Base-by-base conservation (phyloP, 352 stramenopile genomes). In the Pseudoperonospora humuli region DNA sequence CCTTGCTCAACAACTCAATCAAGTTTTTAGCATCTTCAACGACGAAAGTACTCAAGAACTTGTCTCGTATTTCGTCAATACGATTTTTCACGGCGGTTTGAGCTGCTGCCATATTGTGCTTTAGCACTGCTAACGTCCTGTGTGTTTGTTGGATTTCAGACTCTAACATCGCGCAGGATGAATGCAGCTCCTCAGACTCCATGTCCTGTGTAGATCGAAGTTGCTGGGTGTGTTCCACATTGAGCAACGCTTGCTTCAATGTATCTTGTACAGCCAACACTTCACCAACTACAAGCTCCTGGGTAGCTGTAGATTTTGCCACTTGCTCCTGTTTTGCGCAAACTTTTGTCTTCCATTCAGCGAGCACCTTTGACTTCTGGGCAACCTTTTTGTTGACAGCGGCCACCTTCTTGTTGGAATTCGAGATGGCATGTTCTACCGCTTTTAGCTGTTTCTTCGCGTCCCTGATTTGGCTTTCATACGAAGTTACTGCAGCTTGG, bases 61-160 rank as follows among this genome's bases (percentile, higher is more conserved):
- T 67, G 13, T 61, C 45, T 4, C 61, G 61, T 33, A 70, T 37
- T 55, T 64, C 56, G 15, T 66, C 51, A 17, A 50, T 45, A 31
- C 44, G 58, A 23, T 67, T 67, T 44, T 57, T 64, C 37, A 67
- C 49, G n/a, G 53, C 45, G 9, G 44, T 64, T 57, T 64, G 34
- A 19, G 49, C 33, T n/a, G 26, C 39, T n/a, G 39, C 7, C 18
- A 54, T 50, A 21, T 26, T 46, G 5, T 31, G 25, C 17, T 43
- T 57, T 24, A 55, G 36, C 19, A 13, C 31, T 23, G 25, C 24
- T n/a, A 61, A 1, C 3, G 9, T 36, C 8, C 42, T 43, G 7
- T 43, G 28, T 24, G n/a, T 18, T n/a, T 44, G 25, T 11, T 49
- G 38, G 18, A 55, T 52, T 14, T 64, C 45, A 13, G 41, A 36